Evolutionary conservation across 2,329 filamentous ascomycete genomes (phyloP).

Genomic region (Alternaria metachromatica): DNA sequence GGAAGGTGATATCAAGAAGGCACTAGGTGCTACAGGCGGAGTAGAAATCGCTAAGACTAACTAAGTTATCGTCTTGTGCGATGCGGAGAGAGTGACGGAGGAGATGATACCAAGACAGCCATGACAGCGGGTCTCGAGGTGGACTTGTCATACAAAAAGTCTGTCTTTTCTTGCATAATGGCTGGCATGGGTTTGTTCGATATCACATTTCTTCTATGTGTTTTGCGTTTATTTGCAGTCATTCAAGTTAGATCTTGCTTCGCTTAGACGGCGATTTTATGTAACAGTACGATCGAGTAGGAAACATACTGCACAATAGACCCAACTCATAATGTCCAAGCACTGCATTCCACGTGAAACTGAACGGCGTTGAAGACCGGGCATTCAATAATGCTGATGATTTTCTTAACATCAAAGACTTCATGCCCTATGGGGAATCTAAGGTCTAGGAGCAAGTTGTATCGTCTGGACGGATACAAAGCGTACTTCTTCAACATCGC

Average conservation of each 20-base stretch:
- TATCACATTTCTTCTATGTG: slow-evolving; percentile 26
- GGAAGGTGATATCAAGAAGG: slow-evolving; percentile 45
- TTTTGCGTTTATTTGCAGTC: slow-evolving; percentile 36
- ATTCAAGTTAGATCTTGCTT: slow-evolving; percentile 35
- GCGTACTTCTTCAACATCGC: background rate
- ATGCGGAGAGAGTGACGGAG: slow-evolving; percentile 10
- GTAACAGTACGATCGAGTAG: slow-evolving; percentile 40
- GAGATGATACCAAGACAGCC: slow-evolving; percentile 41
- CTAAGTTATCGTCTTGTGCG: slow-evolving; percentile 3
- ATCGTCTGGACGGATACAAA: background rate
- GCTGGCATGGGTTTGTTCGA: slow-evolving; percentile 27
- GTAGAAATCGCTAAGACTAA: slow-evolving; percentile 42
- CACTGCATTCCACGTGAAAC: background rate
- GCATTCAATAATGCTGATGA: background rate
- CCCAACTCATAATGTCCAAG: slow-evolving; percentile 26
- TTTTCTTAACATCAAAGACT: fast-evolving
- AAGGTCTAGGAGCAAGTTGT: too few relatives aligned
- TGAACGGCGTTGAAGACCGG: background rate
- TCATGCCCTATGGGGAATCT: too few relatives aligned
- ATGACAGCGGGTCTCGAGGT: slow-evolving; percentile 16
- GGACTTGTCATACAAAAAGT: slow-evolving; percentile 29
- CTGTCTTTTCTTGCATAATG: slow-evolving; percentile 42
- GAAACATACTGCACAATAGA: slow-evolving; percentile 42
- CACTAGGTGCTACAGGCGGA: slow-evolving; percentile 73
- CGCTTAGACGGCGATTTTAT: slow-evolving; percentile 25